Percentiles rank a stretch among this genome's conserved stretches.
Conservation (phyloP, 2,329 filamentous ascomycete species). For the Exserohilum turcica region DNA sequence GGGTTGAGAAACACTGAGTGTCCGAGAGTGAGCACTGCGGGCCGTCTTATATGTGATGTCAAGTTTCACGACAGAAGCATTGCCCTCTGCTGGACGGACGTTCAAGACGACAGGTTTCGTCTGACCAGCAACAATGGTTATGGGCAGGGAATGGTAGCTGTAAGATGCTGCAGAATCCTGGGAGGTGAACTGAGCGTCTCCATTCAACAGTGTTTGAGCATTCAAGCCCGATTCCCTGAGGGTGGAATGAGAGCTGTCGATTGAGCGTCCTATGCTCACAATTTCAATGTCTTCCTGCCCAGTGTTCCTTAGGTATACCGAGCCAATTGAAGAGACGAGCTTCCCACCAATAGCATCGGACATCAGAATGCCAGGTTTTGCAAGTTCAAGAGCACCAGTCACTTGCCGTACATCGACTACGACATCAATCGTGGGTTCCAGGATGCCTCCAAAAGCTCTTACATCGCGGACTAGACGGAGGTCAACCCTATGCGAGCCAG, state of each 20-base stretch:
- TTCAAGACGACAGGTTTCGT: slow-evolving; percentile 50
- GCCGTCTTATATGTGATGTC: slow-evolving; percentile 33
- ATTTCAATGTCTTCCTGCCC: slow-evolving; percentile 44
- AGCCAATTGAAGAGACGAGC: slow-evolving; percentile 56
- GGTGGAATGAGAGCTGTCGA: slow-evolving; percentile 13
- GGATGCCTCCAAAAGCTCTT: slow-evolving; percentile 59
- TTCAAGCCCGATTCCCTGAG: slow-evolving; percentile 9
- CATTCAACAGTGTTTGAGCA: slow-evolving; percentile 20
- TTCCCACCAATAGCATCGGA: slow-evolving; percentile 58
- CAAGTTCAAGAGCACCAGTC: slow-evolving; percentile 39
- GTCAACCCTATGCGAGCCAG: slow-evolving; percentile 59
- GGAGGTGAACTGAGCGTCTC: slow-evolving; percentile 11
- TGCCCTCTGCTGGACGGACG: slow-evolving; percentile 30
- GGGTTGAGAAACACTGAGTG: slow-evolving; percentile 33
- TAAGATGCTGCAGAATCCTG: slow-evolving; percentile 16
- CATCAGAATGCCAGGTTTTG: slow-evolving; percentile 49
- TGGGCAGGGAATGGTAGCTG: slow-evolving; percentile 1
- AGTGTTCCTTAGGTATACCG: slow-evolving; percentile 57
- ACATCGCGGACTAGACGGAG: slow-evolving; percentile 62
- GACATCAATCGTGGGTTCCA: slow-evolving; percentile 54
- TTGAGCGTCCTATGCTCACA: slow-evolving; percentile 35
- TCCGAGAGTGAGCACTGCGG: slow-evolving; percentile 14
- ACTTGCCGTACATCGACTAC: slow-evolving; percentile 30
- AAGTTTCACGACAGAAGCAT: slow-evolving; percentile 33
- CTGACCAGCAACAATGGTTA: slow-evolving; percentile 46